Percentiles rank a stretch among this genome's conserved stretches.
Conservation (phyloP, 768 basidiomycete species). For the Suillus paluster region DNA sequence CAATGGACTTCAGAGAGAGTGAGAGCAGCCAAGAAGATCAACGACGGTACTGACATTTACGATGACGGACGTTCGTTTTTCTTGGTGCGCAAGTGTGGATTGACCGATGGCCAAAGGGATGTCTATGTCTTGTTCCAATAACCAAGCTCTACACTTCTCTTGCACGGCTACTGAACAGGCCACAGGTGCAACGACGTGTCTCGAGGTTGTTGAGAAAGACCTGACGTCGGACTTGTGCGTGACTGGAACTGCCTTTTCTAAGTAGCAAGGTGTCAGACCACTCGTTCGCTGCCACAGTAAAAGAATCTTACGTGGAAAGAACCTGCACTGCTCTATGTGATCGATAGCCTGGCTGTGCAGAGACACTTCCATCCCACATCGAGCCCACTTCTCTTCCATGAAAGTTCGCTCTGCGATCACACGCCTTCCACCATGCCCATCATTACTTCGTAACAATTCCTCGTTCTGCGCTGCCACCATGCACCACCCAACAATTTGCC, state of each 20-base stretch:
- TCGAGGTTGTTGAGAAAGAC: background rate
- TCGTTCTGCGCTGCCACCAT: background rate
- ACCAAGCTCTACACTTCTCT: background rate
- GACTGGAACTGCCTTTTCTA: background rate
- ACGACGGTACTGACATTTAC: background rate
- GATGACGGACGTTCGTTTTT: background rate
- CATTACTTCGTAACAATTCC: background rate
- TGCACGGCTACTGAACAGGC: background rate
- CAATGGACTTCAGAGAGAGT: background rate
- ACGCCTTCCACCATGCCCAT: background rate
- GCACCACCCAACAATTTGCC: background rate
- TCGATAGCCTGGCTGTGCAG: background rate
- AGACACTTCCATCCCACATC: background rate
- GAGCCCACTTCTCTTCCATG: background rate
- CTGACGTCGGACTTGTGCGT: background rate
- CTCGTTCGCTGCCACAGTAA: background rate
- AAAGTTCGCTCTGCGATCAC: background rate
- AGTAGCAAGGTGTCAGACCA: background rate
- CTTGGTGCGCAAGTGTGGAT: background rate
- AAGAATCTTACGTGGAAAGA: background rate
- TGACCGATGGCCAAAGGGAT: background rate
- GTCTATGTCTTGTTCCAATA: background rate
- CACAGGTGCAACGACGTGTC: background rate
- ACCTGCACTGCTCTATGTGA: background rate
- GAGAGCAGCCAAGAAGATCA: background rate